Base-by-base conservation (phyloP, 2,329 filamentous ascomycete genomes). In the Diaporthe velutina region DNA sequence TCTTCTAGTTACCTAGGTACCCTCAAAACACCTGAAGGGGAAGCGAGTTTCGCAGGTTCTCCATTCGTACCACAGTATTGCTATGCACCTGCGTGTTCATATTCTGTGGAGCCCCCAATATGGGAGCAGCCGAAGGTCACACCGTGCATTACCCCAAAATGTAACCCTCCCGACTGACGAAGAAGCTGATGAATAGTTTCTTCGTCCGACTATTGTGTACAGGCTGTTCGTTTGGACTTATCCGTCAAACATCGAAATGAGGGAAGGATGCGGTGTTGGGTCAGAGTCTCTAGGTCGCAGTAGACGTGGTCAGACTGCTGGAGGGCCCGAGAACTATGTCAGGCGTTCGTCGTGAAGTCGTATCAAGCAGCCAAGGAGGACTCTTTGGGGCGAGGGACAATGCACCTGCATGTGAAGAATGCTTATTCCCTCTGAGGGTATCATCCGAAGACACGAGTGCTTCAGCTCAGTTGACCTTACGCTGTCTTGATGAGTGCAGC, bases 11-110 rank as follows among this genome's bases (percentile, higher is more conserved):
- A 71, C 55, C 35, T 28, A 58, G 61, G 52, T 50, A 68, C 55
- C 33, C 76, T 76, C 81, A 79, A 83, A 84, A 83, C 82, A 80
- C 76, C 76, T 83, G 82, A 81, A 80, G 80, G 77, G 77, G 74
- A 84, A 84, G 82, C 82, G 83, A 84, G 83, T 85, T 84, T 85
- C 83, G 81, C 77, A 77, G 78, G 71, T 78, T 78, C 77, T 73
- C 75, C 74, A 73, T 66, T 73, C 30, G 22, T 38, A 67, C 45
- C 45, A 19, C 64, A 54, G 64, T 30, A 68, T 33, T 45, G 45
- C 45, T 25, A 22, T 68, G 42, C 35, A 50, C 45, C 45, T 64
- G 54, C 22, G 70, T 22, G 66, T 76, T 77, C 70, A 75, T 61
- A 74, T 78, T 73, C 70, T 73, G 64, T 68, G 64, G 70, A 54